Percentiles rank a stretch among this genome's conserved stretches.
phyloP scores from a whole-genome alignment of 257 asterid genomes.

The Cordia subcordata region DNA sequence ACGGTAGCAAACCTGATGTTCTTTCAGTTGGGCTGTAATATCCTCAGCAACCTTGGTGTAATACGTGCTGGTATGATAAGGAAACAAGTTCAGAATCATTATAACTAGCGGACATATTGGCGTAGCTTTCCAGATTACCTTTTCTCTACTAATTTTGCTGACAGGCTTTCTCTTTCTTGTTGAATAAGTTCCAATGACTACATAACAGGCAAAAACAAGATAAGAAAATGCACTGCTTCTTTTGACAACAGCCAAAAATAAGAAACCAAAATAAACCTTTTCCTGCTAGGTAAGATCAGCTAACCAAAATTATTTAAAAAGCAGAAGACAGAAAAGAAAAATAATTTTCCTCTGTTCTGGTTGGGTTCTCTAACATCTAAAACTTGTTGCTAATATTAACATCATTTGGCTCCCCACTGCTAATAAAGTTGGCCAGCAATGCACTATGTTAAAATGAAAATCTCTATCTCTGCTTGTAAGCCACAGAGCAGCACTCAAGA shows the following conservation, averaged over 20 bases:
- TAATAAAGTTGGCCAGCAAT: no score
- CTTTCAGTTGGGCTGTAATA: constrained; percentile 35
- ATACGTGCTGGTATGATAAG: constrained; percentile 39
- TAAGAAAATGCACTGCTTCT: not conserved
- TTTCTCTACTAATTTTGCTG: constrained; percentile 52
- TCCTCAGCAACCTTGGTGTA: constrained; percentile 44
- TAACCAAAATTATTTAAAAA: not conserved
- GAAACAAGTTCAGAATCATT: constrained; percentile 17
- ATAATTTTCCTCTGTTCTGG: not conserved
- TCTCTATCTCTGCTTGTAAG: no score
- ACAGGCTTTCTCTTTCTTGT: constrained; percentile 52
- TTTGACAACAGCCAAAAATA: not conserved
- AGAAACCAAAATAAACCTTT: not conserved
- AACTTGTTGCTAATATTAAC: no score
- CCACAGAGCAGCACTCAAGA: no score
- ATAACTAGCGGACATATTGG: constrained; percentile 14
- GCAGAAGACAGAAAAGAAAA: no score
- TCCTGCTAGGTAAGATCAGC: not conserved
- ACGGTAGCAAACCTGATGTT: constrained; percentile 61
- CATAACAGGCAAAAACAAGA: constrained; percentile 13
- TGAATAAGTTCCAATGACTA: constrained; percentile 79
- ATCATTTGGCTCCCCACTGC: no score
- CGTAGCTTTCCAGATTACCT: constrained; percentile 42
- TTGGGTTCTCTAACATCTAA: no score
- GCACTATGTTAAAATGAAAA: no score